These are phyloP conservation scores for Limtongia smithiae DNA, from an alignment of 805 yeast species.

Conservation along the genomic window DNA sequence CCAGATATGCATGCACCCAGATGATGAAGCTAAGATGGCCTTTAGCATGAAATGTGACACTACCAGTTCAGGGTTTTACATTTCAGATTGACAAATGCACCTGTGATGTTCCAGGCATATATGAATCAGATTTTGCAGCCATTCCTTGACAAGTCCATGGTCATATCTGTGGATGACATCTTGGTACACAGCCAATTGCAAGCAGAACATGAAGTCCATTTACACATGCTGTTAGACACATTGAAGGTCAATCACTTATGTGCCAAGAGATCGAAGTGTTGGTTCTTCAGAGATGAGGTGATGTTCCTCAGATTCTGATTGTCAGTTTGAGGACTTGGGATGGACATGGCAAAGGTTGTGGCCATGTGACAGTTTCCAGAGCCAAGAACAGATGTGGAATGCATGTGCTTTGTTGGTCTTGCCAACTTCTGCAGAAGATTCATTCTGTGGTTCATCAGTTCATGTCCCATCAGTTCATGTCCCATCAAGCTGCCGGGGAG, in stretches of 20 bases:
- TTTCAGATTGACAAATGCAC: conserved; percentile 34
- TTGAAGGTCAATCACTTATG: neutral
- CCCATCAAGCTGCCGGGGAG: neutral
- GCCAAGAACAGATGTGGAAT: neutral
- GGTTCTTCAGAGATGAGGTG: neutral
- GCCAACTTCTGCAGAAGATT: conserved; percentile 21
- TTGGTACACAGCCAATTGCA: conserved; percentile 11
- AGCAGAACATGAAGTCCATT: neutral
- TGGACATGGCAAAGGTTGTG: conserved; percentile 1
- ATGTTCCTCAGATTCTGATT: conserved; percentile 7
- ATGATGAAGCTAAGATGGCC: conserved; percentile 29
- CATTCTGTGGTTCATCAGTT: conserved; percentile 8
- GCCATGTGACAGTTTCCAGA: conserved; percentile 6
- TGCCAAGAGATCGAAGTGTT: conserved; percentile 10
- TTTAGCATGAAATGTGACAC: conserved; percentile 30
- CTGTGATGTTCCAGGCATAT: conserved; percentile 31
- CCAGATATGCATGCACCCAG: conserved; percentile 34
- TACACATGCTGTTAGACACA: neutral
- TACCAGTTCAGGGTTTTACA: conserved; percentile 35
- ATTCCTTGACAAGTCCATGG: conserved; percentile 4
- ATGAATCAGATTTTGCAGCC: conserved; percentile 16
- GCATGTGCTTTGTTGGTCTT: conserved; percentile 11
- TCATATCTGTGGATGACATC: conserved; percentile 31
- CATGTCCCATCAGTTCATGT: neutral
- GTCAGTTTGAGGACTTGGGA: neutral